Base-by-base conservation (phyloP, 176 grass and related monocot species). In the Melocanna baccifera region DNA sequence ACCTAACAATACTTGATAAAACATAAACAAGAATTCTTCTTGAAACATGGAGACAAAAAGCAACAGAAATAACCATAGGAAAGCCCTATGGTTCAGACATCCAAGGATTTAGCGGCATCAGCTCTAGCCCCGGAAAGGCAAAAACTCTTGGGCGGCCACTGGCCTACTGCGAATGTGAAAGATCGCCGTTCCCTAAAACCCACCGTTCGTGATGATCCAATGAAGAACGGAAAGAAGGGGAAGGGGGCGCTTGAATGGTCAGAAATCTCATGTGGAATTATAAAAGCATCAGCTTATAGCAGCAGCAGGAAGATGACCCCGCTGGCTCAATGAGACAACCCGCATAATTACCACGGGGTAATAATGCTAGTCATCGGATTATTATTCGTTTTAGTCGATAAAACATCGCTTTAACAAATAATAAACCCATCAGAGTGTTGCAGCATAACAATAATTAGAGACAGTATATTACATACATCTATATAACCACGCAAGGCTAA, bases 111-210 rank as follows among this genome's bases (percentile, higher is more conserved):
- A 48, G 14, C 4, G 15, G 47, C 47, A 16, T 15, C 13, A 16
- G 4, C 47, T 48, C 15, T 15, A 84, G 87, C n/a, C 87, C 81
- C 19, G 59, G 87, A 68, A 66, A 36, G 81, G 81, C 81, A 48
- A 84, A 80, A 84, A 69, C 82, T 85, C 82, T 89, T 84, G 10
- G 87, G 81, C 76, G 61, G 82, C 76, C 46, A n/a, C n/a, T n/a
- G n/a, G n/a, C n/a, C n/a, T n/a, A 89, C 87, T 89, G 87, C 76
- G 82, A 85, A 89, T 82, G 88, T 89, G 15, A 59, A 59, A 59
- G 22, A 59, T 26, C 5, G 23, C 3, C 9, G 10, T 25, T 57
- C n/a, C n/a, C 57, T 26, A 59, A 55, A 55, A 59, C 4, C n/a
- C n/a, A 59, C 57, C 3, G 3, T 1, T 59, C 57, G 3, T 26